A percentile compares a stretch with the other conserved stretches of the same genome.
Conservation (phyloP, 1,284 basidiomycete species). For the Peniophora sp. region DNA sequence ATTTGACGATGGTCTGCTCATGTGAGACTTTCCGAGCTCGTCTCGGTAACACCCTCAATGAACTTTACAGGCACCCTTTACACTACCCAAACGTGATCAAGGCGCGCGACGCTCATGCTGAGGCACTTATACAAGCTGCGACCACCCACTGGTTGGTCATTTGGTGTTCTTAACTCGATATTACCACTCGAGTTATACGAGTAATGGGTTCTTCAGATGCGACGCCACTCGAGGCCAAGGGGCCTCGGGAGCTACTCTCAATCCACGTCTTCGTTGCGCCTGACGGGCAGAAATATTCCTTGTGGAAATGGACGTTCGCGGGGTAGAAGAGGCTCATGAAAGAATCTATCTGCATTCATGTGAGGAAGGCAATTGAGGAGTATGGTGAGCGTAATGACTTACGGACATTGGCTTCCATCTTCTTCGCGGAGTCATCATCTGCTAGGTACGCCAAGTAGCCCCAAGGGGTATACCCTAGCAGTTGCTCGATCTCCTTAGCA, state of each 20-base stretch:
- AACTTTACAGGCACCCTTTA: too few species aligned
- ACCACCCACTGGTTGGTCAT: neutral
- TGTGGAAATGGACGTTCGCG: conserved; percentile 17
- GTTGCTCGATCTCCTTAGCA: conserved; percentile 32
- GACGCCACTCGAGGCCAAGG: conserved; percentile 7
- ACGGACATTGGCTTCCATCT: conserved; percentile 20
- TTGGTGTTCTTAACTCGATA: neutral
- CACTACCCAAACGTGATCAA: too few species aligned
- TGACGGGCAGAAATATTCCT: conserved; percentile 16
- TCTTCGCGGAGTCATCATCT: conserved; percentile 17
- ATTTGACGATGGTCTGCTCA: too few species aligned
- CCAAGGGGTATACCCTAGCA: conserved; percentile 24
- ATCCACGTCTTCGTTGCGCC: conserved; percentile 20
- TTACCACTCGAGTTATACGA: neutral
- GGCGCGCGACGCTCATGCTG: too few species aligned
- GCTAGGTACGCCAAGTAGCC: conserved; percentile 26
- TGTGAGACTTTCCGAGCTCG: too few species aligned
- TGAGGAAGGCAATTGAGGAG: neutral
- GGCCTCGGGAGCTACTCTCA: conserved; percentile 14
- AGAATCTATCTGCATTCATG: conserved; percentile 19
- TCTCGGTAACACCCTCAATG: too few species aligned
- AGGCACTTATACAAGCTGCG: too few species aligned
- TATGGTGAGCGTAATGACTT: neutral
- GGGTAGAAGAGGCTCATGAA: conserved; percentile 22
- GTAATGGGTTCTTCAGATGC: neutral